phyloP scores from a whole-genome alignment of 768 basidiomycete genomes.

The Lactifluus piperatus region DNA sequence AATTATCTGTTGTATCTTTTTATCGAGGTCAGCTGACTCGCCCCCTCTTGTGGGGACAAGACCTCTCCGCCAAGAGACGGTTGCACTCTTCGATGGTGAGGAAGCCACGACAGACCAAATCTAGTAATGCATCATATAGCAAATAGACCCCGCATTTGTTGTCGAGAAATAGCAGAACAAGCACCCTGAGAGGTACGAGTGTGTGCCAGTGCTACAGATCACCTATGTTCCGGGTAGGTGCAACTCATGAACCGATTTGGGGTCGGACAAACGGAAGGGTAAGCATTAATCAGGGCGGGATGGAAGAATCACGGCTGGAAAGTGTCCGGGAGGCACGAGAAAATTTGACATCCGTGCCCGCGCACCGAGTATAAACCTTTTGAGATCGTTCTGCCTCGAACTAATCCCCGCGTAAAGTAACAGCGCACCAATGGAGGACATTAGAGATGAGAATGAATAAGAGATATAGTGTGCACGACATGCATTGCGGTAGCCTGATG shows the following conservation, averaged over 20 bases:
- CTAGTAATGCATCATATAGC: background rate
- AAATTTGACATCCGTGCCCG: no score
- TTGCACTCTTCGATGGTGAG: slow-evolving; percentile 63
- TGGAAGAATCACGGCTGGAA: no score
- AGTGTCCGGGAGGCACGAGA: no score
- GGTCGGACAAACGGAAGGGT: no score
- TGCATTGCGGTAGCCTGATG: background rate
- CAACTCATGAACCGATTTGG: no score
- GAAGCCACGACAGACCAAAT: background rate
- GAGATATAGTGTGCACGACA: background rate
- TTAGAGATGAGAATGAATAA: background rate
- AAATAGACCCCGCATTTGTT: background rate
- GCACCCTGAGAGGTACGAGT: no score
- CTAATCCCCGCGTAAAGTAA: background rate
- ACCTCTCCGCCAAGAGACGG: slow-evolving; percentile 74
- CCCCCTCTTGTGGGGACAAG: slow-evolving; percentile 53
- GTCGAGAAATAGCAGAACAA: background rate
- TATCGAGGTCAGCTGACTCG: slow-evolving; percentile 59
- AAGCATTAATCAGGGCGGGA: no score
- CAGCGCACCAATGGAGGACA: background rate
- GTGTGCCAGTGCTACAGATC: no score
- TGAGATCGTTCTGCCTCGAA: background rate
- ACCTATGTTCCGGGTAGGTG: no score
- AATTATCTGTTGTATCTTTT: slow-evolving; percentile 65
- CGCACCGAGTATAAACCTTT: no score